Percentiles rank a stretch among this genome's conserved stretches.
These are phyloP conservation scores for Harringtonia lauricola DNA, from an alignment of 2,329 filamentous ascomycete species.

Conservation along the genomic window DNA sequence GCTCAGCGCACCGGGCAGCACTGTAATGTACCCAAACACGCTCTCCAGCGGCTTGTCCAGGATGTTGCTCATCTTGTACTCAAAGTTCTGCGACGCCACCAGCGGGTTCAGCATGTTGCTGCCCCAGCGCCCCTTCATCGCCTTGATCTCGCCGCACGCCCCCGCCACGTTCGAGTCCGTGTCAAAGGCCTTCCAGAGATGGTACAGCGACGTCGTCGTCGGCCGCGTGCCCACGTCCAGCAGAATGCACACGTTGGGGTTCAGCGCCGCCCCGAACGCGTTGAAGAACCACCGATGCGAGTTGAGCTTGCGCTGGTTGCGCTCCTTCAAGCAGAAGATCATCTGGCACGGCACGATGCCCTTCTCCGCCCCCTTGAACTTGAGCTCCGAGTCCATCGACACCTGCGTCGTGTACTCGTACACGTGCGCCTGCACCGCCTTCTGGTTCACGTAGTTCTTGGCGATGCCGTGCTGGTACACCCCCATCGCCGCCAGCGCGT, in stretches of 20 bases:
- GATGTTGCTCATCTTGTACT: constrained; percentile 99
- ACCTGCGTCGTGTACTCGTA: constrained; percentile 99
- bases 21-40: constrained; percentile 96
- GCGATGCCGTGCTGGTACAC: constrained; percentile 98
- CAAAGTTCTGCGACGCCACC: constrained; percentile 95
- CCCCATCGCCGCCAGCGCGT: constrained; percentile 90
- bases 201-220: constrained; percentile 81
- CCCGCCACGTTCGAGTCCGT: constrained; percentile 95
- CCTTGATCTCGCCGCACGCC: constrained; percentile 94
- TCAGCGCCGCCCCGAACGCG: constrained; percentile 83
- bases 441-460: constrained; percentile 95
- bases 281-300: constrained; percentile 99
- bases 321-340: constrained; percentile 97
- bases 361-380: constrained; percentile 98
- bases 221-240: constrained; percentile 94
- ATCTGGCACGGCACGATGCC: constrained; percentile 97
- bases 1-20: constrained; percentile 86
- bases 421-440: constrained; percentile 89
- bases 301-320: constrained; percentile 96
- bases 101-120: constrained; percentile 82
- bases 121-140: constrained; percentile 82
- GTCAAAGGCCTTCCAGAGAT: constrained; percentile 98
- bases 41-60: constrained; percentile 94
- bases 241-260: constrained; percentile 92
- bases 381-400: constrained; percentile 86